phyloP scores from a whole-genome alignment of 2,329 filamentous ascomycete genomes.

The Calonectria honghensis region DNA sequence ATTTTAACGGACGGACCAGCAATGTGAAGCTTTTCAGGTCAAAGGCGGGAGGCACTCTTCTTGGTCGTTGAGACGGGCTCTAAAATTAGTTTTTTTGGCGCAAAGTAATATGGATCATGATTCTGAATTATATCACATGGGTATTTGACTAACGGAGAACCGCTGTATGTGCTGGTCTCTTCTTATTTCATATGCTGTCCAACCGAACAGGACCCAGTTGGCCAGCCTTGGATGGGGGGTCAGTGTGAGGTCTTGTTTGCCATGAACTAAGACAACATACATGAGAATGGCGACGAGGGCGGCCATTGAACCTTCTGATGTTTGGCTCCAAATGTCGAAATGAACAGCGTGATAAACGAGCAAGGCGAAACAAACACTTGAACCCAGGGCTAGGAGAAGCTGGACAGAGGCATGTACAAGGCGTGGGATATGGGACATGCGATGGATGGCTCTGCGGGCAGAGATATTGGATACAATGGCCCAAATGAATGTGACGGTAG shows the following conservation, averaged over 20 bases:
- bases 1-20: slow-evolving; percentile 11
- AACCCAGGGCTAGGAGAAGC: slow-evolving; percentile 50
- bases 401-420: slow-evolving; percentile 46
- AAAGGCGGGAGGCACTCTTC: slow-evolving; percentile 21
- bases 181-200: slow-evolving; percentile 43
- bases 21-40: slow-evolving; percentile 9
- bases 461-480: slow-evolving; percentile 50
- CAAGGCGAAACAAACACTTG: slow-evolving; percentile 49
- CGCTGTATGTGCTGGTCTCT: slow-evolving; percentile 37
- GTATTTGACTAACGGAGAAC: slow-evolving; percentile 44
- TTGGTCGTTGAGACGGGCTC: slow-evolving; percentile 19
- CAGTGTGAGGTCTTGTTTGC: background rate
- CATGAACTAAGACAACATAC: slow-evolving; percentile 38
- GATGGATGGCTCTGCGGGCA: slow-evolving; percentile 43
- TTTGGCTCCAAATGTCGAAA: slow-evolving; percentile 43
- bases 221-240: slow-evolving; percentile 40
- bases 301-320: slow-evolving; percentile 48
- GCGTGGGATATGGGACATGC: slow-evolving; percentile 48
- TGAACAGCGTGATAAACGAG: slow-evolving; percentile 48
- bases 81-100: slow-evolving; percentile 29
- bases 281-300: slow-evolving; percentile 51
- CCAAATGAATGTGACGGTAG: slow-evolving; percentile 47
- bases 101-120: slow-evolving; percentile 21
- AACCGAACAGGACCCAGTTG: slow-evolving; percentile 48
- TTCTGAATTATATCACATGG: slow-evolving; percentile 42